Conservation (phyloP, 306 rosid genomes). For the Lotus japonicus region DNA sequence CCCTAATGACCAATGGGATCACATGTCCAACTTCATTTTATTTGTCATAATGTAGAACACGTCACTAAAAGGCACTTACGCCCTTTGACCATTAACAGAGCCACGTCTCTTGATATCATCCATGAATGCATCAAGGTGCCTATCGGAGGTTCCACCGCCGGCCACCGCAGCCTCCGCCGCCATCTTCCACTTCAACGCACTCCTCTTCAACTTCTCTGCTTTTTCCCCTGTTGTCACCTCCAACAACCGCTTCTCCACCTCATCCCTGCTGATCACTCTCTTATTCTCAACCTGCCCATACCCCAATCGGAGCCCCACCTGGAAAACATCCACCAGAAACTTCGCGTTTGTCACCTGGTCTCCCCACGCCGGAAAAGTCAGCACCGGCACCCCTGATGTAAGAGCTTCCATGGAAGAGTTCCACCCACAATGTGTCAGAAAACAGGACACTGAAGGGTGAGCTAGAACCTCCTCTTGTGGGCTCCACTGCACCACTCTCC, state of each 20-base stretch:
- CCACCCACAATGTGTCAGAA: conserved; percentile 77
- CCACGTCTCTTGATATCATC: conserved; percentile 24
- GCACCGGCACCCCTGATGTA: conserved; percentile 47
- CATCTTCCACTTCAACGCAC: conserved; percentile 36
- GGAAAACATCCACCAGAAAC: conserved; percentile 50
- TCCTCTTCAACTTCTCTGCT: conserved; percentile 43
- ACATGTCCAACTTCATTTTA: background rate
- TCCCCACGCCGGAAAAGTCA: conserved; percentile 79
- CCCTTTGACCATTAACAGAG: background rate
- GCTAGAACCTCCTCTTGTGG: conserved; percentile 55
- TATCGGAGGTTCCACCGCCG: conserved; percentile 47
- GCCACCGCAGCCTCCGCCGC: conserved; percentile 52
- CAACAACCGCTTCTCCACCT: conserved; percentile 33
- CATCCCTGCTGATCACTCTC: conserved; percentile 40
- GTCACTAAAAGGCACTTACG: background rate
- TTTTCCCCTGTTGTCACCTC: conserved; percentile 46
- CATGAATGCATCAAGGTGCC: conserved; percentile 36
- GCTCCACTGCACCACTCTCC: conserved; percentile 58
- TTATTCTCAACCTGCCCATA: conserved; percentile 22
- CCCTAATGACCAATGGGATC: too few species aligned
- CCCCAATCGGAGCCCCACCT: conserved; percentile 43
- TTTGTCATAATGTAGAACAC: background rate
- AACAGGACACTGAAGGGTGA: conserved; percentile 56
- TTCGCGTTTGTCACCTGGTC: conserved; percentile 72
- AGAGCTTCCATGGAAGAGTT: conserved; percentile 62